phyloP scores from a whole-genome alignment of 768 basidiomycete genomes.

The Boletellus ananas region DNA sequence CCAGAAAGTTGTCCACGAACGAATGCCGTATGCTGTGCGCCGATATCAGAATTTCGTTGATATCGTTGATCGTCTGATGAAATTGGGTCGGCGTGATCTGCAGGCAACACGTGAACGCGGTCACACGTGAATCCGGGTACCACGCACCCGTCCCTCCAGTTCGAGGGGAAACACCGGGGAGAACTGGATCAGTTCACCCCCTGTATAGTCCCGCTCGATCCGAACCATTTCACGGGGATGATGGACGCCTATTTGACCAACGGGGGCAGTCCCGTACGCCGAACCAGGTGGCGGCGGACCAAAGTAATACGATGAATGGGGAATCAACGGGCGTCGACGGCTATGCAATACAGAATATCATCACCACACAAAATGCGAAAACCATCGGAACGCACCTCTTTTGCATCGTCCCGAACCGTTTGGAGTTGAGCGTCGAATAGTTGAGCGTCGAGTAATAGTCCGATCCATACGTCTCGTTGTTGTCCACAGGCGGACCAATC shows the following conservation, averaged over 20 bases:
- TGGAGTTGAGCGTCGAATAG: constrained; percentile 32
- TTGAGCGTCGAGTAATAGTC: constrained; percentile 37
- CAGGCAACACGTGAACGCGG: neutral
- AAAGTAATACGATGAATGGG: constrained; percentile 81
- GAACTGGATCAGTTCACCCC: constrained; percentile 90
- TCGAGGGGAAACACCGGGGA: constrained; percentile 86
- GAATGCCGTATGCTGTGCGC: constrained; percentile 77
- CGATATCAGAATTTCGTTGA: constrained; percentile 84
- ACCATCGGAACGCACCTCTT: constrained; percentile 32
- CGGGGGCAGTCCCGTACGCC: constrained; percentile 75
- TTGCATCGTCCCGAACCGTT: constrained; percentile 43
- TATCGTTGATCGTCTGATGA: constrained; percentile 81
- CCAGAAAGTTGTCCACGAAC: constrained; percentile 74
- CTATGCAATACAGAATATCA: constrained; percentile 21
- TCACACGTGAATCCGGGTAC: neutral
- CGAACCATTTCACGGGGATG: constrained; percentile 90
- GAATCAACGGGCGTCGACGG: constrained; percentile 48
- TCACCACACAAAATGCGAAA: neutral
- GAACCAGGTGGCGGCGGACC: constrained; percentile 74
- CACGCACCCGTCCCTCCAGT: constrained; percentile 83
- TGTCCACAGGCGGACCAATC: constrained; percentile 45
- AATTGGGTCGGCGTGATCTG: constrained; percentile 92
- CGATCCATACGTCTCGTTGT: constrained; percentile 28
- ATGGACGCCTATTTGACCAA: constrained; percentile 84
- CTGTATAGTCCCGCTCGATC: constrained; percentile 87